Evolutionary conservation across 2,329 filamentous ascomycete genomes (phyloP).

Genomic region (Scedosporium dehoogii): DNA sequence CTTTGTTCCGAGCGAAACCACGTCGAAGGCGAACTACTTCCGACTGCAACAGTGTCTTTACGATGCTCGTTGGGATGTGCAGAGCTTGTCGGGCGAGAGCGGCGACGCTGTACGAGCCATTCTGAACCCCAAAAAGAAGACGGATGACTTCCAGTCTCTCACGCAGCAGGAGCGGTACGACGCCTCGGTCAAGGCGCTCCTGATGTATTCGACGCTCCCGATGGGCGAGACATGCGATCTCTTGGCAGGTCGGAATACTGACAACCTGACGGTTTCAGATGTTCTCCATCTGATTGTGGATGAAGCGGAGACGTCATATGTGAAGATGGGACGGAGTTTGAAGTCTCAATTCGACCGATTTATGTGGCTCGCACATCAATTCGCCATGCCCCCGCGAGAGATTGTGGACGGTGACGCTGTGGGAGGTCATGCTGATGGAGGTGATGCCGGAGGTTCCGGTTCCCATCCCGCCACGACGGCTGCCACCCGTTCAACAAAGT

Average conservation of each 20-base stretch:
- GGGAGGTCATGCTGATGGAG: neutral
- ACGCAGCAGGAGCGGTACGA: neutral
- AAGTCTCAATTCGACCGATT: constrained; percentile 13
- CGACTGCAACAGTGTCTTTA: constrained; percentile 19
- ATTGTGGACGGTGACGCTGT: neutral
- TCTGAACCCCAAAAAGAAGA: neutral
- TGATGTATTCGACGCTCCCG: neutral
- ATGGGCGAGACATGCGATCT: neutral
- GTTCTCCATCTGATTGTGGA: neutral
- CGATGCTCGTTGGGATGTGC: constrained; percentile 15
- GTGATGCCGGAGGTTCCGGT: neutral
- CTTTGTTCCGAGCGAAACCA: constrained; percentile 16
- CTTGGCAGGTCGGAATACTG: neutral
- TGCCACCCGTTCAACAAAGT: neutral
- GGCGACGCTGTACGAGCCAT: neutral
- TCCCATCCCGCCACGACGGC: neutral
- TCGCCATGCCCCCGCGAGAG: neutral
- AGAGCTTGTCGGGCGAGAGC: neutral
- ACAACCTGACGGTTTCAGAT: neutral
- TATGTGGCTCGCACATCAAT: constrained; percentile 11
- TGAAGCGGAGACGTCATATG: neutral
- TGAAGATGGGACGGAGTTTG: constrained; percentile 7
- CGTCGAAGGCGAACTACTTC: constrained; percentile 17
- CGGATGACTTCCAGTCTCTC: neutral
- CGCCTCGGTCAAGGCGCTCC: neutral